Evolutionary conservation across 2,329 filamentous ascomycete species (phyloP).

Genomic region (Cercospora zeae-maydis): DNA sequence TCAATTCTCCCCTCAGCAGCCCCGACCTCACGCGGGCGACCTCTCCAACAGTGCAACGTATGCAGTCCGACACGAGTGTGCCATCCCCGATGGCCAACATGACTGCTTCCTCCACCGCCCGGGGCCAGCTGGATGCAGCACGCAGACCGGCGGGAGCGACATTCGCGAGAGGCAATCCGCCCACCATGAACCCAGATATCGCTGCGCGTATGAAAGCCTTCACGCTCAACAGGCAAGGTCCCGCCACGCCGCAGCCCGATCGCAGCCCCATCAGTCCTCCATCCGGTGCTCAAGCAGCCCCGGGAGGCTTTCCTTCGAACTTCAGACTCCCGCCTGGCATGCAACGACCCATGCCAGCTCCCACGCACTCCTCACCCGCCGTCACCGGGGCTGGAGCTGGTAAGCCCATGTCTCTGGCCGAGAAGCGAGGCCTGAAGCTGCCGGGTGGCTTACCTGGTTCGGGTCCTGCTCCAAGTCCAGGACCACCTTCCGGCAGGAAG

Average conservation of each 20-base stretch:
- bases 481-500: slow-evolving; percentile 31
- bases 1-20: slow-evolving; percentile 20
- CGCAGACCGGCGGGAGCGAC: slow-evolving; percentile 50
- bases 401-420: slow-evolving; percentile 58
- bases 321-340: slow-evolving; percentile 43
- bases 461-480: slow-evolving; percentile 44
- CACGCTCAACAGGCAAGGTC: slow-evolving; percentile 61
- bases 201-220: slow-evolving; percentile 68
- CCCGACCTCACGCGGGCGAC: slow-evolving; percentile 12
- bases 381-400: slow-evolving; percentile 39
- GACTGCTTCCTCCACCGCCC: slow-evolving; percentile 77
- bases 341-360: slow-evolving; percentile 39
- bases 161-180: slow-evolving; percentile 46
- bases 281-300: slow-evolving; percentile 21
- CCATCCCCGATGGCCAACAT: slow-evolving; percentile 54
- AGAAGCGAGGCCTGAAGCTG: slow-evolving; percentile 64
- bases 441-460: slow-evolving; percentile 51
- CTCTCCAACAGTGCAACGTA: slow-evolving; percentile 17
- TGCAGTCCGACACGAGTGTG: slow-evolving; percentile 23
- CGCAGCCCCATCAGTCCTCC: slow-evolving; percentile 20
- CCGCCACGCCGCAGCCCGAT: slow-evolving; percentile 33
- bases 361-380: slow-evolving; percentile 49
- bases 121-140: slow-evolving; percentile 70
- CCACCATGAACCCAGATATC: slow-evolving; percentile 55
- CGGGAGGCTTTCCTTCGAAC: slow-evolving; percentile 42